These are phyloP conservation scores for Calocybe indica DNA, from an alignment of 768 basidiomycete genomes.

Conservation along the genomic window DNA sequence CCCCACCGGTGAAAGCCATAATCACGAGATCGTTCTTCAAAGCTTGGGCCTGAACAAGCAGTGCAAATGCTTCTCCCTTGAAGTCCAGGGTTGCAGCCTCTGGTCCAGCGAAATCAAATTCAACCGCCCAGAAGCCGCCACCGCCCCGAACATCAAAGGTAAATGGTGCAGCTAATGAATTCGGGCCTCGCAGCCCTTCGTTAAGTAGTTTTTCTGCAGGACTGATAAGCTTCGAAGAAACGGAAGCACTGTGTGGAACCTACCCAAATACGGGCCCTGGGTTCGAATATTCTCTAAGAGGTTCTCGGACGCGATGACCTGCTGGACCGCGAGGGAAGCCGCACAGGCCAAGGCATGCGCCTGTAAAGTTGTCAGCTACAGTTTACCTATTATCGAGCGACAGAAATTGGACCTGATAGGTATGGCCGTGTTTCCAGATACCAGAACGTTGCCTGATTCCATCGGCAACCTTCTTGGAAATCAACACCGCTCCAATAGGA, in stretches of 20 bases:
- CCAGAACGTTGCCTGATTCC: constrained; percentile 67
- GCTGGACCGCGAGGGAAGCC: constrained; percentile 77
- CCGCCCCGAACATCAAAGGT: constrained; percentile 79
- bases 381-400: background rate
- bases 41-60: constrained; percentile 64
- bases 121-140: constrained; percentile 80
- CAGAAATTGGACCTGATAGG: constrained; percentile 55
- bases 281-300: constrained; percentile 58
- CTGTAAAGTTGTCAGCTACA: constrained; percentile 22
- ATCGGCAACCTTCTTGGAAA: constrained; percentile 64
- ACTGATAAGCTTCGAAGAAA: background rate
- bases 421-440: constrained; percentile 80
- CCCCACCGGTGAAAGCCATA: constrained; percentile 72
- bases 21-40: constrained; percentile 61
- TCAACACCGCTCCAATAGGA: constrained; percentile 75
- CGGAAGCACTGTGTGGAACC: constrained; percentile 1
- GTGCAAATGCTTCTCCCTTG: constrained; percentile 51
- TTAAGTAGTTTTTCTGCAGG: constrained; percentile 41
- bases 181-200: constrained; percentile 47
- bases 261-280: constrained; percentile 57
- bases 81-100: constrained; percentile 38
- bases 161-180: constrained; percentile 55
- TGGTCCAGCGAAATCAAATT: constrained; percentile 62
- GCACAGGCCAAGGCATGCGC: constrained; percentile 73
- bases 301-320: constrained; percentile 62